A percentile compares a stretch with the other conserved stretches of the same genome.
phyloP scores from a whole-genome alignment of 164 flowering plant genomes.

The Tinospora cordifolia region DNA sequence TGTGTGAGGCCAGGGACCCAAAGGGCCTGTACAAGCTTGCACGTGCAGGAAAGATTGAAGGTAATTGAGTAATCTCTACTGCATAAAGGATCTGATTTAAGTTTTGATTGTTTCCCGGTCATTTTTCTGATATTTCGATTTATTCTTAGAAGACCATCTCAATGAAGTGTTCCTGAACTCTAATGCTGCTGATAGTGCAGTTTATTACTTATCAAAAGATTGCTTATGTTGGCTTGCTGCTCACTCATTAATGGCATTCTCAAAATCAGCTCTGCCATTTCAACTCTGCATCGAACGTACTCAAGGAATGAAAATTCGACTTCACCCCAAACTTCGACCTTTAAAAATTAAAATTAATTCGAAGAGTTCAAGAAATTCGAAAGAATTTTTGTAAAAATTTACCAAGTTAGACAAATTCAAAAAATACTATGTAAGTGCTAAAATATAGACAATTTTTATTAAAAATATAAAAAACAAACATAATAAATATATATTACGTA shows the following conservation, averaged over 20 bases:
- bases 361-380: too few species aligned
- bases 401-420: too few species aligned
- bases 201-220: not conserved
- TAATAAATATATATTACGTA: too few species aligned
- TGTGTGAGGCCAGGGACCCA: constrained; percentile 93
- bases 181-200: not conserved
- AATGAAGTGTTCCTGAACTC: not conserved
- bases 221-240: not conserved
- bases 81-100: not conserved
- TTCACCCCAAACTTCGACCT: too few species aligned
- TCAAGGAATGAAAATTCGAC: too few species aligned
- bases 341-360: too few species aligned
- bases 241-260: not conserved
- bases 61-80: constrained; percentile 29
- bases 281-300: not conserved
- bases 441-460: too few species aligned
- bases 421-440: too few species aligned
- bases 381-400: too few species aligned
- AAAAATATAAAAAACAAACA: too few species aligned
- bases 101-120: not conserved
- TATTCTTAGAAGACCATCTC: not conserved
- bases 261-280: not conserved
- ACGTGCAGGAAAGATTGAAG: constrained; percentile 93
- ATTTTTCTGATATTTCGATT: not conserved
- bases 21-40: constrained; percentile 95